Conservation (phyloP, 176 grass and related monocot species). For the Bothriochloa decipiens region DNA sequence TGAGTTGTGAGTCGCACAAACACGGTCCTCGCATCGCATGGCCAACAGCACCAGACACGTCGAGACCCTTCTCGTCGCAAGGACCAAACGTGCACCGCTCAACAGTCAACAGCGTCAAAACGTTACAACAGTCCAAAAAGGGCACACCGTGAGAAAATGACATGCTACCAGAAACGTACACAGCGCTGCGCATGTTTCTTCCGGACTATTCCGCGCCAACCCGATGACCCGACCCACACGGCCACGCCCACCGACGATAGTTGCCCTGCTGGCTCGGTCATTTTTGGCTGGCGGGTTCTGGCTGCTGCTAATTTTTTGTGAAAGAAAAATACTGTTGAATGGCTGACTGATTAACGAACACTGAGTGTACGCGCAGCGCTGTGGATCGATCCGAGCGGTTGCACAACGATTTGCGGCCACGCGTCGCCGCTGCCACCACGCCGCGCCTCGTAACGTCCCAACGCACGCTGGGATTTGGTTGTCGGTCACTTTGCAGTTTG, state of each 20-base stretch:
- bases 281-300: too few relatives aligned
- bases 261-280: too few relatives aligned
- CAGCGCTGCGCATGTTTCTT: neutral
- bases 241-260: too few relatives aligned
- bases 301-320: too few relatives aligned
- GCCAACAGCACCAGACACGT: neutral
- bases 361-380: too few relatives aligned
- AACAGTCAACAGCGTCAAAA: neutral
- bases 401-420: slow-evolving; percentile 11
- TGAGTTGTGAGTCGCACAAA: neutral
- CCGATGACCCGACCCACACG: too few relatives aligned
- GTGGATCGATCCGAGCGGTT: too few relatives aligned
- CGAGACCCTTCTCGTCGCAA: neutral
- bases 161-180: neutral
- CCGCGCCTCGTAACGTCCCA: too few relatives aligned
- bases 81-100: slow-evolving; percentile 4
- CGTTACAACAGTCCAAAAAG: neutral
- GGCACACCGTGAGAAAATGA: neutral
- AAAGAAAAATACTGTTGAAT: too few relatives aligned
- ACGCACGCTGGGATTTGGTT: too few relatives aligned
- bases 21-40: neutral
- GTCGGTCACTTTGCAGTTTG: too few relatives aligned
- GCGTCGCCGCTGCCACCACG: neutral
- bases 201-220: neutral
- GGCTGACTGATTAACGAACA: too few relatives aligned